Conservation (phyloP, 139 green algal species). For the Tetraselmis chui region DNA sequence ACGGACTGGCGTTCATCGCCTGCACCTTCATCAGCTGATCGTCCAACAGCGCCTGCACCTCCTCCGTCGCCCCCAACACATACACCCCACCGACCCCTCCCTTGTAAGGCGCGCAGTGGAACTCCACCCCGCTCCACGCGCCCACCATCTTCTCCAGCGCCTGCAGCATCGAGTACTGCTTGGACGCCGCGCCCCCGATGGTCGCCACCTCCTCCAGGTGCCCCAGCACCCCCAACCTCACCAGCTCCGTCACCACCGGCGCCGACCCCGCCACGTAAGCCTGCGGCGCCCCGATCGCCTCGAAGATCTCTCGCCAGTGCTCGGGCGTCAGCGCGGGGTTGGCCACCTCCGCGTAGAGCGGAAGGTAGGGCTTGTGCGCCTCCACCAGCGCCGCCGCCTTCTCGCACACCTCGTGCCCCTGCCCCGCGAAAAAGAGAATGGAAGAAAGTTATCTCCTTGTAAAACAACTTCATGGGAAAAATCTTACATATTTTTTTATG, state of each 20-base stretch:
- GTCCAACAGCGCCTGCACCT: slow-evolving; percentile 21
- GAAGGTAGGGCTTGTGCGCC: neutral
- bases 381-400: neutral
- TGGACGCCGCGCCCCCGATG: slow-evolving; percentile 10
- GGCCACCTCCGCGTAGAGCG: slow-evolving; percentile 18
- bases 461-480: no score
- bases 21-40: slow-evolving; percentile 32
- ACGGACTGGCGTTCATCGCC: slow-evolving; percentile 59
- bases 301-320: slow-evolving; percentile 37
- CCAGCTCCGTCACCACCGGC: neutral
- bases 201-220: slow-evolving; percentile 16
- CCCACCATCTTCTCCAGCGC: slow-evolving; percentile 19
- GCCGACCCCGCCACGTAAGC: slow-evolving; percentile 3
- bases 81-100: neutral
- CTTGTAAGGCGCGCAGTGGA: slow-evolving; percentile 15
- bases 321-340: slow-evolving; percentile 27
- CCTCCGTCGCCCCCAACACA: slow-evolving; percentile 11
- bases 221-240: slow-evolving; percentile 12
- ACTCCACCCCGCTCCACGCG: slow-evolving; percentile 8
- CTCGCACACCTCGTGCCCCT: neutral
- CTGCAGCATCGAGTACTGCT: slow-evolving; percentile 21
- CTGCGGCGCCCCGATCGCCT: slow-evolving; percentile 7
- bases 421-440: no score
- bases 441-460: no score
- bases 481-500: no score